These are phyloP conservation scores for Trichopus zeylanicus DNA, from an alignment of 116 monocot species.

Conservation along the genomic window DNA sequence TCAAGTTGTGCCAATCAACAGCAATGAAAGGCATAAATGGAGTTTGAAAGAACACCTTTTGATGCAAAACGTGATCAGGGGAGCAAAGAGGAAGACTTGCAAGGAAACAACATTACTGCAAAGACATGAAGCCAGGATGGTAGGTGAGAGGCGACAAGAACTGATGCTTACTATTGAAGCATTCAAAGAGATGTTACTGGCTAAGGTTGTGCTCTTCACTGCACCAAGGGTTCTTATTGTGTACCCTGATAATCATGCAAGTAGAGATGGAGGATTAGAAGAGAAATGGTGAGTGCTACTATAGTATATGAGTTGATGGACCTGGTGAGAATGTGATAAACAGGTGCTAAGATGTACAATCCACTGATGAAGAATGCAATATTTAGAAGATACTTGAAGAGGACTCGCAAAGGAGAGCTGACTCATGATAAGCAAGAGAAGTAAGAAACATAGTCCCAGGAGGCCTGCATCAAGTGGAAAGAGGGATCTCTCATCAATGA, in stretches of 20 bases:
- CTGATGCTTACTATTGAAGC: constrained; percentile 82
- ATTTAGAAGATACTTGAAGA: constrained; percentile 55
- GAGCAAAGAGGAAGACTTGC: constrained; percentile 83
- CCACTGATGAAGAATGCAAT: constrained; percentile 73
- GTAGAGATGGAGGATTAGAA: constrained; percentile 77
- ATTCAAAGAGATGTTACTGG: constrained; percentile 79
- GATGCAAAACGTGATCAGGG: constrained; percentile 57
- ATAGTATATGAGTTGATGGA: constrained; percentile 91
- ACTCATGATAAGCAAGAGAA: constrained; percentile 42
- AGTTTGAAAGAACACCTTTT: constrained; percentile 53
- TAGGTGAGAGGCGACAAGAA: constrained; percentile 76
- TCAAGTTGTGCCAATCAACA: constrained; percentile 43
- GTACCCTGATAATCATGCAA: constrained; percentile 70
- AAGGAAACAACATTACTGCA: constrained; percentile 77
- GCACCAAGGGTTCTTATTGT: constrained; percentile 57
- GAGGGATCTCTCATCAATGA: constrained; percentile 56
- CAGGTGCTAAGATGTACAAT: constrained; percentile 65
- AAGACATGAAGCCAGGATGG: constrained; percentile 91
- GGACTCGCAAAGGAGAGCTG: constrained; percentile 33
- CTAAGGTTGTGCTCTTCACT: constrained; percentile 45
- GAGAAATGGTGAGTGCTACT: constrained; percentile 59
- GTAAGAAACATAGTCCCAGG: constrained; percentile 48
- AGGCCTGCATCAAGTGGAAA: constrained; percentile 56
- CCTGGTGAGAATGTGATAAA: constrained; percentile 80
- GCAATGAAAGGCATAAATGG: constrained; percentile 51